Percentiles rank a stretch among this genome's conserved stretches.
Conservation (phyloP, 169 alveolate genomes). For the Plasmodium inui region DNA sequence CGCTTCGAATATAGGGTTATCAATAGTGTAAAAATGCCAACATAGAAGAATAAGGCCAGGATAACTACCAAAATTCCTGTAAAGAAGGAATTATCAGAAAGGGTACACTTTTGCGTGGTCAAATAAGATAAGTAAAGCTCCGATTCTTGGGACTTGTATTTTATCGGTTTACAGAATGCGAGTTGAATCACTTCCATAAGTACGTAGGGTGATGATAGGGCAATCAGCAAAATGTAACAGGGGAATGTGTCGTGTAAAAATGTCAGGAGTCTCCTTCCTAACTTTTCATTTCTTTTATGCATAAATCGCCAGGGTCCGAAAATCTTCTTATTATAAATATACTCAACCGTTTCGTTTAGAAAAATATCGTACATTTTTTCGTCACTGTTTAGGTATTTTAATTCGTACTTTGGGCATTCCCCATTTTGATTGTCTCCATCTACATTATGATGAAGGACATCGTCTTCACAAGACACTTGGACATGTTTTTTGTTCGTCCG, state of each 20-base stretch:
- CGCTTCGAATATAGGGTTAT: slow-evolving; percentile 35
- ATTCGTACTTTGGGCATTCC: slow-evolving; percentile 15
- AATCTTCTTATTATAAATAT: slow-evolving; percentile 55
- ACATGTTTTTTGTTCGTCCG: not conserved
- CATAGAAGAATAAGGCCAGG: slow-evolving; percentile 7
- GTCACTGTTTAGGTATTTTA: slow-evolving; percentile 20
- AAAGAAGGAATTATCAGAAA: slow-evolving; percentile 23
- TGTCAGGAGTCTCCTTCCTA: slow-evolving; percentile 5
- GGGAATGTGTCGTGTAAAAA: slow-evolving; percentile 68
- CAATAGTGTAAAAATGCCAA: slow-evolving; percentile 7
- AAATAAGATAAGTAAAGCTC: slow-evolving; percentile 69
- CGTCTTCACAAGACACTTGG: not conserved
- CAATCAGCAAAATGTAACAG: slow-evolving; percentile 41
- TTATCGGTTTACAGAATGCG: slow-evolving; percentile 43
- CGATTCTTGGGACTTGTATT: slow-evolving; percentile 35
- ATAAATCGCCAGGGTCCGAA: slow-evolving; percentile 75
- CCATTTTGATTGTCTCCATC: not conserved
- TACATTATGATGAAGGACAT: not conserved
- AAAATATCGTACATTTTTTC: slow-evolving; percentile 16
- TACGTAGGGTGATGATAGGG: slow-evolving; percentile 42
- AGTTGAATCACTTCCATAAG: slow-evolving; percentile 57
- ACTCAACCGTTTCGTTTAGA: slow-evolving; percentile 61
- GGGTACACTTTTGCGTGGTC: slow-evolving; percentile 61
- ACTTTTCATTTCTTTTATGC: slow-evolving; percentile 42
- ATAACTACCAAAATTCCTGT: slow-evolving; percentile 11